These are phyloP conservation scores for Neurospora tetrasperma DNA, from an alignment of 495 filamentous ascomycete genomes.

Conservation along the genomic window DNA sequence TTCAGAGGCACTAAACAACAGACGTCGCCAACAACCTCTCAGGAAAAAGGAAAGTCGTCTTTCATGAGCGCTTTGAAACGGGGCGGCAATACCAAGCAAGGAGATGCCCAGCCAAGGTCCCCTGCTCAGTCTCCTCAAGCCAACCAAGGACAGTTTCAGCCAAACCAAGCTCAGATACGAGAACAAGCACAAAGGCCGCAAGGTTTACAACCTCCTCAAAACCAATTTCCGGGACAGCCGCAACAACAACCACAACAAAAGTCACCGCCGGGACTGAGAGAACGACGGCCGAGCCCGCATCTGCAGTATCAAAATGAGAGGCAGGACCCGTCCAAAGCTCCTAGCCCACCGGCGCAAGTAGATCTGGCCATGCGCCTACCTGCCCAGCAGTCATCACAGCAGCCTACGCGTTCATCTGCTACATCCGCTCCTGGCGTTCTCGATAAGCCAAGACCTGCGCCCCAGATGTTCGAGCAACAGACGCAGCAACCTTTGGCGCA, in stretches of 20 bases:
- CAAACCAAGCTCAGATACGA: slow-evolving; percentile 5
- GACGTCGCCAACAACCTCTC: slow-evolving; percentile 8
- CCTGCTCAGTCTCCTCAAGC: slow-evolving; percentile 7
- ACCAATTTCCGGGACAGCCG: slow-evolving; percentile 1
- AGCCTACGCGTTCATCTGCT: slow-evolving; percentile 1
- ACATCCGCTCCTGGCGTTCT: neutral
- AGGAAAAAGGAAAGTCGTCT: slow-evolving; percentile 18
- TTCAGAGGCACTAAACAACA: slow-evolving; percentile 19
- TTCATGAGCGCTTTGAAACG: slow-evolving; percentile 27
- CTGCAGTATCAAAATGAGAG: slow-evolving; percentile 6
- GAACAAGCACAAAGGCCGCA: slow-evolving; percentile 6
- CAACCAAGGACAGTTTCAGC: slow-evolving; percentile 10
- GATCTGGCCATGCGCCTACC: neutral
- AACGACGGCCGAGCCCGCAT: neutral
- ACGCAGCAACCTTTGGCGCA: neutral
- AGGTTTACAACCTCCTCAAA: neutral
- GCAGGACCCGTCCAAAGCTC: neutral
- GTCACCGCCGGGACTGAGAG: neutral
- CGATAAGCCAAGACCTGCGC: neutral
- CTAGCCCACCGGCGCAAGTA: neutral
- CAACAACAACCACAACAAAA: slow-evolving; percentile 6
- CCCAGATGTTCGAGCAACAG: neutral
- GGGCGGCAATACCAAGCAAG: slow-evolving; percentile 18
- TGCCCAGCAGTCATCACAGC: neutral
- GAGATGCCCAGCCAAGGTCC: slow-evolving; percentile 2